Percentiles rank a stretch among this genome's conserved stretches.
Conservation (phyloP, 2,329 filamentous ascomycete genomes). For the Sclerotinia spermophila region DNA sequence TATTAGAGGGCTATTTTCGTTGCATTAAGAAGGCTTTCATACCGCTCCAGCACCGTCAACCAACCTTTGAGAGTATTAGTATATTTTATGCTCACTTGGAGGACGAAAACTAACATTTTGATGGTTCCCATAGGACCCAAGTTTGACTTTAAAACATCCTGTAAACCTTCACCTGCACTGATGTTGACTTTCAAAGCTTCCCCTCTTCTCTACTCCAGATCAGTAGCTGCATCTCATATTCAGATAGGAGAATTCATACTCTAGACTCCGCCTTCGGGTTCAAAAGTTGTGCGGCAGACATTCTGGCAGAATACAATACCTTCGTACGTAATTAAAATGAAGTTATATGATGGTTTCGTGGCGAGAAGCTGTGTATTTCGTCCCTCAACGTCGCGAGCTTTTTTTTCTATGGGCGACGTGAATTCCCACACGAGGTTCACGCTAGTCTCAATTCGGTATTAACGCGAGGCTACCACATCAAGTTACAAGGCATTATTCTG, state of each 20-base stretch:
- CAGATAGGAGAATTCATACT: conserved; percentile 52
- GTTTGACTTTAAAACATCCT: conserved; percentile 95
- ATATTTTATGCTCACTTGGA: conserved; percentile 6
- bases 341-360: conserved; percentile 11
- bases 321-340: conserved; percentile 20
- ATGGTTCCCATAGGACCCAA: conserved; percentile 89
- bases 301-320: conserved; percentile 41
- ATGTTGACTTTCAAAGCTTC: conserved; percentile 98
- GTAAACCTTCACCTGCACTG: conserved; percentile 85
- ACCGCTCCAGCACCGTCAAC: conserved; percentile 68
- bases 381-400: conserved; percentile 18
- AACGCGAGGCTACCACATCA: conserved; percentile 8
- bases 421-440: conserved; percentile 15
- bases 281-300: conserved; percentile 97
- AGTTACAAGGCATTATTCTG: not conserved
- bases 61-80: conserved; percentile 47
- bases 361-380: conserved; percentile 4
- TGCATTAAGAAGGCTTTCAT: conserved; percentile 35
- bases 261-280: conserved; percentile 99
- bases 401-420: conserved; percentile 19
- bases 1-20: conserved; percentile 29
- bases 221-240: conserved; percentile 32
- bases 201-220: conserved; percentile 70
- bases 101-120: conserved; percentile 68
- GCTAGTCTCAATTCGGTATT: conserved; percentile 13